Percentiles rank a stretch among this genome's conserved stretches.
Conservation (phyloP, 2,329 filamentous ascomycete genomes). For the Clonostachys solani region DNA sequence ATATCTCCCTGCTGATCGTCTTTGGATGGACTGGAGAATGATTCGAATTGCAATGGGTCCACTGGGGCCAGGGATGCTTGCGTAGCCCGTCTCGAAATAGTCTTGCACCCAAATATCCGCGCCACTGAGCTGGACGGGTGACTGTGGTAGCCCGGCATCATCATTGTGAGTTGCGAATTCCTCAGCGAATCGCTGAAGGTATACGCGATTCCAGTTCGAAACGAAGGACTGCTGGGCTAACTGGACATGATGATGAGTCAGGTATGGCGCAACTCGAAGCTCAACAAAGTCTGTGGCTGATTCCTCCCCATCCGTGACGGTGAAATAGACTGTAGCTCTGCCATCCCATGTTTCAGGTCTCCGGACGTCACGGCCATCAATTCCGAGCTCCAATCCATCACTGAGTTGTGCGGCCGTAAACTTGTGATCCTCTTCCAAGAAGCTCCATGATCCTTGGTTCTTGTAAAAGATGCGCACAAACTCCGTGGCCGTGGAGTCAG, state of each 20-base stretch:
- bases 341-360: constrained; percentile 18
- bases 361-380: constrained; percentile 25
- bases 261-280: constrained; percentile 27
- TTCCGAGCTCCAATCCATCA: constrained; percentile 23
- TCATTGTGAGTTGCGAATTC: too few species aligned
- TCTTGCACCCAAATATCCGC: constrained; percentile 31
- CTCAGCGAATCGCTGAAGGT: too few species aligned
- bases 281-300: constrained; percentile 16
- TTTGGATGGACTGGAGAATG: constrained; percentile 22
- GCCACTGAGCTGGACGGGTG: neutral
- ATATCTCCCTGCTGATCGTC: constrained; percentile 16
- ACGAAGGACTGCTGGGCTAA: constrained; percentile 16
- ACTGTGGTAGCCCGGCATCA: neutral
- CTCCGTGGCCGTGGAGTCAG: neutral
- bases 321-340: constrained; percentile 16
- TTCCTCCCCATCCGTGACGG: constrained; percentile 12
- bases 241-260: constrained; percentile 30
- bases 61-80: constrained; percentile 29
- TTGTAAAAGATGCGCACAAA: constrained; percentile 20
- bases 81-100: constrained; percentile 29
- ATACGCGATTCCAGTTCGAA: too few species aligned
- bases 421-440: constrained; percentile 13
- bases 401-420: constrained; percentile 19
- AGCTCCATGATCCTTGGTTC: constrained; percentile 12
- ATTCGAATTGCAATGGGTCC: constrained; percentile 23